Base-by-base conservation (phyloP, 805 yeast species). In the Candida coleopterorum region DNA sequence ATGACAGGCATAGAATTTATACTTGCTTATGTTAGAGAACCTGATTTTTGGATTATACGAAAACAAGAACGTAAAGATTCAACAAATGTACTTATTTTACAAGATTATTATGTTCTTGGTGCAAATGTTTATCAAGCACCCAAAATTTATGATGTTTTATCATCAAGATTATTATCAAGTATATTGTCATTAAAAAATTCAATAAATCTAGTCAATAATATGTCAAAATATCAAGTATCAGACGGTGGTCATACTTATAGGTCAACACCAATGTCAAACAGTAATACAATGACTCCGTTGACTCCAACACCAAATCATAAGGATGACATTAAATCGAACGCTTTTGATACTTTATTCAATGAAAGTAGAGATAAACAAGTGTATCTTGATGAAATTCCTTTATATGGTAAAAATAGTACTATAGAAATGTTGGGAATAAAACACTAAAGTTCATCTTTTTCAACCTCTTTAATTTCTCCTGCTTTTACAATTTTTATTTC, bases 71-170 rank as follows among this genome's bases (percentile, higher is more conserved):
- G 97, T 21, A 43, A 70, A 4, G 43, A 40, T 33, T 42, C 32
- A 34, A 42, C 40, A n/a, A 62, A 72, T 24, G 75, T 79, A 6
- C 64, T 65, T 9, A 68, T 81, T 0, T 49, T 85, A 9, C 78
- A 85, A 20, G 94, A 87, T 45, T 90, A 85, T 60, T 90, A 85
- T 56, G 81, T 90, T 32, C 78, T 88, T 27, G 96, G 96, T 4
- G 94, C 95, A 14, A 88, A 86, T 52, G 82, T 93, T 2, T 93
- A 88, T 60, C 90, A 85, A 77, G 82, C 96, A 0, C 97, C 97
- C 0, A 64, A 77, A 12, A 70, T 85, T 1, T 78, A 79, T 50
- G 79, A 84, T 25, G 73, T 89, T 2, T 65, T 90, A 6, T 75
- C 85, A 14, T 79, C 89, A 24, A 64, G 97, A 41, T 58, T 87